Evolutionary conservation across 352 stramenopile species (phyloP), one percentile per base, ranked within the genome.

Genomic region (Globisporangium camurandrum): DNA sequence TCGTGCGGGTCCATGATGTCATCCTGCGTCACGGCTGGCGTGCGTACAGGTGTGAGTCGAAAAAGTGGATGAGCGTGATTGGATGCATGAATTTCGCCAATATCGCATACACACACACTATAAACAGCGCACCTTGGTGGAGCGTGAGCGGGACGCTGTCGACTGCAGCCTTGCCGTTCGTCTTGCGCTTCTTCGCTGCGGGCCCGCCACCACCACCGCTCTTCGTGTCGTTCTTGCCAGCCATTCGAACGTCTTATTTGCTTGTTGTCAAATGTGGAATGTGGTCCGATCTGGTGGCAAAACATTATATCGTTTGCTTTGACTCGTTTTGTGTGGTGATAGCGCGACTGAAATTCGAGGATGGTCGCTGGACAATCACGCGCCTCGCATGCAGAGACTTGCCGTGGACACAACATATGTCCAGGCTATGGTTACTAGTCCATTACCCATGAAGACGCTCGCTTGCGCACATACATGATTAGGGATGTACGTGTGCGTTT

Each of bases 1-100:
- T 82, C 71, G 41, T 82, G 72, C 23, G 72, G 59, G 51, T 86
- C 64, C 22, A 75, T 65, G 14, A 86, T 62, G 11, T 89, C 71
- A 43, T 86, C 72, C 4, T 54, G 56, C 5, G 54, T 46, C 5
- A 84, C 50, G 12, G 46, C 66, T 67, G 31, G 14, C 20, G 5
- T 36, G 34, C 10, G 3, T 38, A 30, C 8, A 33, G 34, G 12
- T 27, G 20, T 28, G 6, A 44, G 20, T 37, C 11, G 30, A 12
- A n/a, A n/a, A n/a, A n/a, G n/a, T 7, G 38, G 3, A 14, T 16
- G 9, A 33, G 33, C 10, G 27, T 12, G 45, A 11, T 22, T 24
- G 2, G 19, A 51, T 19, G 1, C 9, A 22, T 20, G 14, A 39
- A 8, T 19, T 17, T 3, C 8, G 33, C 4, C 17, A 11, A 57